phyloP scores from a whole-genome alignment of 805 yeast species.

The Candida patagonica region DNA sequence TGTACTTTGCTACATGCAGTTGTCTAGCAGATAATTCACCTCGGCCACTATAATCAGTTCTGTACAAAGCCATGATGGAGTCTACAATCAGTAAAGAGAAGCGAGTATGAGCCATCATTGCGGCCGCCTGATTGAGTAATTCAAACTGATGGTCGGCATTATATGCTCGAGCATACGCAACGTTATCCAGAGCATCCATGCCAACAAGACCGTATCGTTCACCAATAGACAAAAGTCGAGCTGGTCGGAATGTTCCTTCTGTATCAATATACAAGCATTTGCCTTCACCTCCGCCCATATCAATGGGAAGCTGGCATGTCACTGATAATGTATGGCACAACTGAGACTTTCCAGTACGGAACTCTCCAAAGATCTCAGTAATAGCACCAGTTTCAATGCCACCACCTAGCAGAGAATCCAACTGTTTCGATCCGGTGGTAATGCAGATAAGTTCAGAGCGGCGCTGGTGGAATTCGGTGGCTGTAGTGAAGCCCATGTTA shows the following conservation, averaged over 20 bases:
- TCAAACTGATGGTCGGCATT: slow-evolving; percentile 94
- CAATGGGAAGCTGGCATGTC: slow-evolving; percentile 91
- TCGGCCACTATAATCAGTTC: slow-evolving; percentile 92
- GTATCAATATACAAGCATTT: slow-evolving; percentile 93
- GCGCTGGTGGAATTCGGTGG: slow-evolving; percentile 84
- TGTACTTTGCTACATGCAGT: slow-evolving; percentile 83
- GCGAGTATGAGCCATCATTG: slow-evolving; percentile 92
- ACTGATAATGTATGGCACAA: slow-evolving; percentile 94
- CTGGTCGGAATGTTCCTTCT: slow-evolving; percentile 94
- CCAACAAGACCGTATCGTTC: slow-evolving; percentile 86
- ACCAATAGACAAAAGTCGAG: slow-evolving; percentile 80
- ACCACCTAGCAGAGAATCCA: slow-evolving; percentile 90
- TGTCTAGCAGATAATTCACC: slow-evolving; percentile 95
- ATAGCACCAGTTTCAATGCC: slow-evolving; percentile 96
- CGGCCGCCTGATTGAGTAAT: slow-evolving; percentile 80
- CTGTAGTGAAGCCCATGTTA: slow-evolving; percentile 96
- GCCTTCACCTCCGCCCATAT: slow-evolving; percentile 98
- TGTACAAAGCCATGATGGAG: slow-evolving; percentile 90
- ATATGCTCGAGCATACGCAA: slow-evolving; percentile 94
- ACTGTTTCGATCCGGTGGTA: slow-evolving; percentile 90
- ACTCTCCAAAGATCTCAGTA: slow-evolving; percentile 95
- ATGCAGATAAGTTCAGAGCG: slow-evolving; percentile 84
- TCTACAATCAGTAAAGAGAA: slow-evolving; percentile 90
- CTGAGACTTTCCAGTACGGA: slow-evolving; percentile 96
- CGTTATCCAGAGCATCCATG: slow-evolving; percentile 90